A percentile compares a stretch with the other conserved stretches of the same genome.
Evolutionary conservation across 2,329 filamentous ascomycete species (phyloP).

Genomic region (Sporothrix variecibatus): DNA sequence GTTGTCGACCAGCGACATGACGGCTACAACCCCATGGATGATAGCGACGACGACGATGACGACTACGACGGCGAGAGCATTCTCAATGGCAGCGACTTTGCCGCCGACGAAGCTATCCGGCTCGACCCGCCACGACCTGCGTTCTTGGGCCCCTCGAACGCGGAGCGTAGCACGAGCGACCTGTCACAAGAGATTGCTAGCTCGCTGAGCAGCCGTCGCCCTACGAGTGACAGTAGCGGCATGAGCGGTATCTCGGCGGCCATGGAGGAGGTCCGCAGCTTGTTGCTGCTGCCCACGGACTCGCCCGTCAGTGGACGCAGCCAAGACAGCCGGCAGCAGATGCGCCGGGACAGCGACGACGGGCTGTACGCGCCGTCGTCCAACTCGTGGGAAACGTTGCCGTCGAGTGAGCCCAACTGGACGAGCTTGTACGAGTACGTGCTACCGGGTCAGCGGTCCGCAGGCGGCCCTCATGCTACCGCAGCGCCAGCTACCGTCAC

Average conservation of each 20-base stretch:
- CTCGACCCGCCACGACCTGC: conserved; percentile 27
- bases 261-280: conserved; percentile 31
- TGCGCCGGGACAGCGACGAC: not conserved
- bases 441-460: not conserved
- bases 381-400: conserved; percentile 31
- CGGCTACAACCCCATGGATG: not conserved
- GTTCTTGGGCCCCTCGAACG: not conserved
- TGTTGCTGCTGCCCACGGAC: conserved; percentile 26
- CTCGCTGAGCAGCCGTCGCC: conserved; percentile 25
- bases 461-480: not conserved
- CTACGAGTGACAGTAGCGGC: conserved; percentile 18
- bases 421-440: conserved; percentile 28
- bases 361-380: conserved; percentile 21
- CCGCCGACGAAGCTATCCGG: conserved; percentile 22
- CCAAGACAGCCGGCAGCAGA: not conserved
- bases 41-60: conserved; percentile 5
- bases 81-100: not conserved
- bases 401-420: conserved; percentile 32
- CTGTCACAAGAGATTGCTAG: conserved; percentile 30
- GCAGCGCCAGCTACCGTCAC: not conserved
- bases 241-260: conserved; percentile 30
- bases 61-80: conserved; percentile 11
- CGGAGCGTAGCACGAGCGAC: conserved; percentile 15
- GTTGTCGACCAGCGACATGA: not conserved
- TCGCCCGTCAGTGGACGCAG: conserved; percentile 10